phyloP scores from a whole-genome alignment of 2,329 filamentous ascomycete species.

The Lecanoromycetidae sp. region DNA sequence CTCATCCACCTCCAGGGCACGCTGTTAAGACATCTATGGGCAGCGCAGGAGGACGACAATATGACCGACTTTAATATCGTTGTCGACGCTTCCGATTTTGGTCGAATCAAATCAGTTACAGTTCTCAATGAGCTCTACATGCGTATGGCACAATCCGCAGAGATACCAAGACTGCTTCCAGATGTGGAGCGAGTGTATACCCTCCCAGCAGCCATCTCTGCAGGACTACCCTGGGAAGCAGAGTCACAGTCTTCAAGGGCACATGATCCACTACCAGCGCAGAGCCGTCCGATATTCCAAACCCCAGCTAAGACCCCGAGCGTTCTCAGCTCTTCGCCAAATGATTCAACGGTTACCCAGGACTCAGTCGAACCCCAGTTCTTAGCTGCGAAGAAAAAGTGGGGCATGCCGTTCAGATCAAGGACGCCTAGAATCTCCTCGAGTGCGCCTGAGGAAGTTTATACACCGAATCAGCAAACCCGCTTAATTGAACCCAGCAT shows the following conservation, averaged over 20 bases:
- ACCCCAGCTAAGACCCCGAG: background rate
- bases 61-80: slow-evolving; percentile 10
- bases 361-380: no score
- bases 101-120: slow-evolving; percentile 10
- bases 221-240: background rate
- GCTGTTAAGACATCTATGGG: slow-evolving; percentile 9
- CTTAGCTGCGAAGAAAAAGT: no score
- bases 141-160: slow-evolving; percentile 8
- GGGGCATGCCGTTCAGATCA: no score
- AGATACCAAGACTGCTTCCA: background rate
- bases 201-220: background rate
- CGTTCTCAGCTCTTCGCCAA: no score
- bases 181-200: background rate
- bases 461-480: no score
- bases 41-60: slow-evolving; percentile 14
- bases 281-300: background rate
- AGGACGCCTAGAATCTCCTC: no score
- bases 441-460: no score
- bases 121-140: slow-evolving; percentile 12
- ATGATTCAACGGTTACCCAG: no score
- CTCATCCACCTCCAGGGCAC: slow-evolving; percentile 14
- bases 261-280: no score
- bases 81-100: slow-evolving; percentile 14
- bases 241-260: background rate
- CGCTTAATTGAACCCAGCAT: no score